Percentiles rank a stretch among this genome's conserved stretches.
phyloP scores from a whole-genome alignment of 148 eudicot species.

The Pharnaceum exiguum region DNA sequence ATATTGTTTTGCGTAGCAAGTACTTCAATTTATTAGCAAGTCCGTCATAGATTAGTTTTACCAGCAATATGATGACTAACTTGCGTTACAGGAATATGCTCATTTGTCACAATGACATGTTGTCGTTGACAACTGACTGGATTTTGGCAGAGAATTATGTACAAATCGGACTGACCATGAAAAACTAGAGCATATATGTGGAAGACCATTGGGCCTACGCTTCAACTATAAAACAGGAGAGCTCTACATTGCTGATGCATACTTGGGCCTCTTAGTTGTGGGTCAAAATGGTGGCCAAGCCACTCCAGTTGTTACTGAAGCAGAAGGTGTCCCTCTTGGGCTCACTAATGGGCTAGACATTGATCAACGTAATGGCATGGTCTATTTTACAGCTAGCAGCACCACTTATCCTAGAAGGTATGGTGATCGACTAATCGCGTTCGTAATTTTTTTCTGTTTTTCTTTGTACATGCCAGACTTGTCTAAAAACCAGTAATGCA shows the following conservation, averaged over 20 bases:
- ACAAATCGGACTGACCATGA: slow-evolving; percentile 26
- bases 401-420: slow-evolving; percentile 55
- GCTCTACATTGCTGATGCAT: slow-evolving; percentile 75
- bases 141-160: slow-evolving; percentile 38
- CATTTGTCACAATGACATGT: neutral
- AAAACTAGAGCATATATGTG: slow-evolving; percentile 59
- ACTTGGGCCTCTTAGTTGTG: slow-evolving; percentile 77
- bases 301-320: slow-evolving; percentile 33
- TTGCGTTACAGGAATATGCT: too few species aligned
- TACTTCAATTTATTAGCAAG: too few species aligned
- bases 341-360: slow-evolving; percentile 73
- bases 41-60: too few species aligned
- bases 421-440: neutral
- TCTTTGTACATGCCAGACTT: too few species aligned
- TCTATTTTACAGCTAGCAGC: slow-evolving; percentile 83
- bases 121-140: neutral
- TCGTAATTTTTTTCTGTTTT: too few species aligned
- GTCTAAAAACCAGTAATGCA: too few species aligned
- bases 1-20: too few species aligned
- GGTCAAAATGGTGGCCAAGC: slow-evolving; percentile 78
- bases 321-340: slow-evolving; percentile 37
- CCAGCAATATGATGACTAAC: too few species aligned
- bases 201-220: slow-evolving; percentile 73
- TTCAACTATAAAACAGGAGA: slow-evolving; percentile 55
- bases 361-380: slow-evolving; percentile 42